These are phyloP conservation scores for Microbotryomycetes sp. DNA, from an alignment of 1,284 basidiomycete genomes.

Conservation along the genomic window DNA sequence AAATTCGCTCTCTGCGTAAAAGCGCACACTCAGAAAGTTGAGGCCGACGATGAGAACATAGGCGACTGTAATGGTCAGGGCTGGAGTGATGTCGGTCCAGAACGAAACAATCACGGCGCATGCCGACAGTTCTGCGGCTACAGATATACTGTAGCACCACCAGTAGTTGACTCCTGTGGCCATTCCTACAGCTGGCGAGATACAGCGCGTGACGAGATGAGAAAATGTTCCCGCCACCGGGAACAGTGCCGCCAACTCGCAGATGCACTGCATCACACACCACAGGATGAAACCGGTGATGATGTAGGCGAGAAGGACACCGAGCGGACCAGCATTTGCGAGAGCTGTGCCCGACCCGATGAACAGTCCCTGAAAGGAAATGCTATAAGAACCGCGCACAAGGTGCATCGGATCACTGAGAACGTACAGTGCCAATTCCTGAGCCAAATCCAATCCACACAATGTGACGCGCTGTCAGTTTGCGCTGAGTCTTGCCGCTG, in stretches of 20 bases:
- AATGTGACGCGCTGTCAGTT: slow-evolving; percentile 13
- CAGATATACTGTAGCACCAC: slow-evolving; percentile 21
- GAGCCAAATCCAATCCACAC: slow-evolving; percentile 22
- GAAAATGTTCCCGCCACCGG: slow-evolving; percentile 25
- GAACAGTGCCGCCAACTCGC: slow-evolving; percentile 16
- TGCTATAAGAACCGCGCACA: not conserved
- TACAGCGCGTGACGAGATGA: slow-evolving; percentile 10
- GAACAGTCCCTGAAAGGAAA: slow-evolving; percentile 35
- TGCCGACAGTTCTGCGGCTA: slow-evolving; percentile 23
- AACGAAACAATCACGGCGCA: slow-evolving; percentile 34
- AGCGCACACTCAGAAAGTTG: slow-evolving; percentile 18
- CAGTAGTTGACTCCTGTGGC: not conserved
- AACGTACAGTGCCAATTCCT: slow-evolving; percentile 17
- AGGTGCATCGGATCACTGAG: not conserved
- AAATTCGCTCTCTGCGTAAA: slow-evolving; percentile 24
- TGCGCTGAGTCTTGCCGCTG: slow-evolving; percentile 1
- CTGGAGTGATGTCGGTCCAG: slow-evolving; percentile 41
- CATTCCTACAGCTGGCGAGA: slow-evolving; percentile 9
- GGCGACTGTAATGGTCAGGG: slow-evolving; percentile 13
- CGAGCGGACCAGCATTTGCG: slow-evolving; percentile 37
- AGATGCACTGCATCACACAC: slow-evolving; percentile 24
- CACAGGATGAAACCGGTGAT: slow-evolving; percentile 24
- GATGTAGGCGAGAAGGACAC: slow-evolving; percentile 35
- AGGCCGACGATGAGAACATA: slow-evolving; percentile 19
- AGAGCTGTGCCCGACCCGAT: slow-evolving; percentile 40